These are phyloP conservation scores for Boletus vinaceobasis DNA, from an alignment of 768 basidiomycete genomes.

Conservation along the genomic window DNA sequence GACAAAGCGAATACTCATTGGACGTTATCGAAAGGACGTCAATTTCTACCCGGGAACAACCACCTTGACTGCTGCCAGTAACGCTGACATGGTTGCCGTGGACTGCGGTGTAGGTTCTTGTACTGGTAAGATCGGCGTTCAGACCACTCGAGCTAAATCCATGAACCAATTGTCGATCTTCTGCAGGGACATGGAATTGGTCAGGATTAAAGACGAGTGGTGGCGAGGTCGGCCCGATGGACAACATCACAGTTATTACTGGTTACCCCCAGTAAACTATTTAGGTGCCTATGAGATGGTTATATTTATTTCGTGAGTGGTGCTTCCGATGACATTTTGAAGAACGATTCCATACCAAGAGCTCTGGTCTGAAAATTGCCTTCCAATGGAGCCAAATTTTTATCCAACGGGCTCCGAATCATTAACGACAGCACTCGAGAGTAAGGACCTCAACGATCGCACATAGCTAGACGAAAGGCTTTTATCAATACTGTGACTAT, in stretches of 20 bases:
- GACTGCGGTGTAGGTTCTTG: constrained; percentile 56
- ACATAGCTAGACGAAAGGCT: not conserved
- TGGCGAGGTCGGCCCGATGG: constrained; percentile 36
- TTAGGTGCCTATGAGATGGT: too few relatives aligned
- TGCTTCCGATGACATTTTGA: not conserved
- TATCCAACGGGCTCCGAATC: not conserved
- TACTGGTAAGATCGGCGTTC: constrained; percentile 32
- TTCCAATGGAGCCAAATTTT: not conserved
- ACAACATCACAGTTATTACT: constrained; percentile 32
- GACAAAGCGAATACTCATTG: not conserved
- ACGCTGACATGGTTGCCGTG: constrained; percentile 47
- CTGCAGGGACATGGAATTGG: constrained; percentile 51
- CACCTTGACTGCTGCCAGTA: constrained; percentile 39
- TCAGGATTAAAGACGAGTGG: constrained; percentile 42
- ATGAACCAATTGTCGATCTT: not conserved
- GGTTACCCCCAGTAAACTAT: constrained; percentile 29
- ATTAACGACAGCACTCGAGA: not conserved
- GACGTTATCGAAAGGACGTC: constrained; percentile 36
- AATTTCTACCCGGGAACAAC: constrained; percentile 43
- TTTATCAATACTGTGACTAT: not conserved
- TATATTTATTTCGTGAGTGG: not conserved
- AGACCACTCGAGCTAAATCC: too few relatives aligned
- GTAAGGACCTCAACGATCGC: not conserved
- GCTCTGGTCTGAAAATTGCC: not conserved
- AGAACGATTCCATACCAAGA: not conserved